Percentiles rank a stretch among this genome's conserved stretches.
phyloP scores from a whole-genome alignment of 129 eudicot genomes.

The Oenanthe sinensis region DNA sequence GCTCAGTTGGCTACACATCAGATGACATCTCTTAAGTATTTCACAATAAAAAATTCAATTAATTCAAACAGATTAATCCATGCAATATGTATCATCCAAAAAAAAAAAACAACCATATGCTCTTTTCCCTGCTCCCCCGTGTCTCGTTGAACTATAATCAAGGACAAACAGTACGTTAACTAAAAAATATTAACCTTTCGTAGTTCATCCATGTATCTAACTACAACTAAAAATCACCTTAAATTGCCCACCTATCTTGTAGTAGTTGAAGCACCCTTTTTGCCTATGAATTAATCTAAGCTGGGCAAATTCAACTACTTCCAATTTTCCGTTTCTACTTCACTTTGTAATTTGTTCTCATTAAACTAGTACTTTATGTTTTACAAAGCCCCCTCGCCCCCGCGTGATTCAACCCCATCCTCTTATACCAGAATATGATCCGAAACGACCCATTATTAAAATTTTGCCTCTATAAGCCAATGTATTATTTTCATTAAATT shows the following conservation, averaged over 20 bases:
- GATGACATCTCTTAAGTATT: not conserved
- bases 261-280: not conserved
- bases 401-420: not conserved
- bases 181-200: too few species aligned
- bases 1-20: not conserved
- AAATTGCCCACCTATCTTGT: not conserved
- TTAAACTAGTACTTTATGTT: not conserved
- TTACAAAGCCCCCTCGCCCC: too few species aligned
- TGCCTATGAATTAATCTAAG: not conserved
- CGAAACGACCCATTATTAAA: not conserved
- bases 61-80: not conserved
- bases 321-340: not conserved
- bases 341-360: too few species aligned
- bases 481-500: not conserved
- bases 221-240: not conserved
- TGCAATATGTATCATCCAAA: not conserved
- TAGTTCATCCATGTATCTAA: not conserved
- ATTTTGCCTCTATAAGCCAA: not conserved
- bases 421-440: not conserved
- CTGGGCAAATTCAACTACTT: not conserved
- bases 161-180: not conserved
- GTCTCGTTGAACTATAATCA: not conserved
- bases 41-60: too few species aligned
- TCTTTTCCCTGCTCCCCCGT: not conserved
- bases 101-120: not conserved